Evolutionary conservation across 176 grass and related monocot genomes (phyloP).

Genomic region (Oryza officinalis): DNA sequence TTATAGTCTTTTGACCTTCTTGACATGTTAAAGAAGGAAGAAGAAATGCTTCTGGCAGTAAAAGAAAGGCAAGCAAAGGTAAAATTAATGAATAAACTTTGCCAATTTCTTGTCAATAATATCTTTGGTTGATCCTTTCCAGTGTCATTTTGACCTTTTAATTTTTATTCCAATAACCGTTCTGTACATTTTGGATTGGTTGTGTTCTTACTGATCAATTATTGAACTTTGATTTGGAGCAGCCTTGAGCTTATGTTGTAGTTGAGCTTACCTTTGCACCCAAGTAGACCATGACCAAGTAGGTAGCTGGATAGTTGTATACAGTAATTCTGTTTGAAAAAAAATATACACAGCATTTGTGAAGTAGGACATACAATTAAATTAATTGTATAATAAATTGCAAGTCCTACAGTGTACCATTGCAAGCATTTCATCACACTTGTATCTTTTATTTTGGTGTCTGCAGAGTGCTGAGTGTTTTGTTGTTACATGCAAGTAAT

Average conservation of each 20-base stretch:
- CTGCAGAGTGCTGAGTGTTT: too few relatives aligned
- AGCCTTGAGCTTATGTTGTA: not conserved
- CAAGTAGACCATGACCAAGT: not conserved
- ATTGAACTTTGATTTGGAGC: not conserved
- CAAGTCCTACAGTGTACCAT: not conserved
- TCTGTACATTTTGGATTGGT: not conserved
- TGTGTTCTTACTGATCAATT: not conserved
- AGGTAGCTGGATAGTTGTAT: not conserved
- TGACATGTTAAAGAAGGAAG: constrained; percentile 90
- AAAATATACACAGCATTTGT: not conserved
- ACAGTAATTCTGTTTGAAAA: constrained; percentile 4
- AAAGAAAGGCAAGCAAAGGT: constrained; percentile 82
- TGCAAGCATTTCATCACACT: not conserved
- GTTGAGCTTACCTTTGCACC: not conserved
- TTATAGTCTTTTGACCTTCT: constrained; percentile 80
- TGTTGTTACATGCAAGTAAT: too few relatives aligned
- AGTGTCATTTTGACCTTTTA: not conserved
- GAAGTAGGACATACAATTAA: not conserved
- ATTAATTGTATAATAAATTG: not conserved
- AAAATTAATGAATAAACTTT: not conserved
- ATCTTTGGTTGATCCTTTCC: not conserved
- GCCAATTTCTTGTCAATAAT: not conserved
- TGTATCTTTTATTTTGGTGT: too few relatives aligned
- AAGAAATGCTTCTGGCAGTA: constrained; percentile 82
- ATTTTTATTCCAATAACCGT: not conserved